phyloP scores from a whole-genome alignment of 2,329 filamentous ascomycete species.

The Paraphoma chrysanthemicola region DNA sequence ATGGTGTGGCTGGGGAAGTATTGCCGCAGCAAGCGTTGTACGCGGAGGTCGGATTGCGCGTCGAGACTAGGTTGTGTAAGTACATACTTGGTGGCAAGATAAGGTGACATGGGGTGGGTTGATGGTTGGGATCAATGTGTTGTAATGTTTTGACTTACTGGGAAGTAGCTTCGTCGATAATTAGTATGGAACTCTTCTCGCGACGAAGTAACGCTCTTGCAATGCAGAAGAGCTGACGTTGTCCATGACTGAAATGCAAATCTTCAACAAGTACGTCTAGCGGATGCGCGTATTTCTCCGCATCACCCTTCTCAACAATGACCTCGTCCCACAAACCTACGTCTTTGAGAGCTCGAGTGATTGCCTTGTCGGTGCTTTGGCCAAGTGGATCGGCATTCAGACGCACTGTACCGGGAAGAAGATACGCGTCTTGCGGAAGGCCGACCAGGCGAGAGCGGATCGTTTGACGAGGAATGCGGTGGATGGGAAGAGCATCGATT shows the following conservation, averaged over 20 bases:
- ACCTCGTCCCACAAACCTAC: slow-evolving; percentile 53
- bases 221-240: slow-evolving; percentile 70
- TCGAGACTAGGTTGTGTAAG: slow-evolving; percentile 57
- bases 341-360: slow-evolving; percentile 54
- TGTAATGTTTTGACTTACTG: slow-evolving; percentile 24
- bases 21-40: slow-evolving; percentile 63
- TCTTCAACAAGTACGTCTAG: slow-evolving; percentile 41
- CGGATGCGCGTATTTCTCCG: slow-evolving; percentile 39
- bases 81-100: neutral
- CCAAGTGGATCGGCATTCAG: slow-evolving; percentile 57
- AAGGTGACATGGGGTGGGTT: neutral
- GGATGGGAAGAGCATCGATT: slow-evolving; percentile 58
- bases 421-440: slow-evolving; percentile 61
- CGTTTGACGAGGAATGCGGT: slow-evolving; percentile 50
- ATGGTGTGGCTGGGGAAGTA: slow-evolving; percentile 65
- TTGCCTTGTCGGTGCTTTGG: slow-evolving; percentile 47
- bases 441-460: slow-evolving; percentile 57
- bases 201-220: slow-evolving; percentile 62
- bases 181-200: slow-evolving; percentile 33
- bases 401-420: slow-evolving; percentile 57
- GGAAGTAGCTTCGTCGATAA: slow-evolving; percentile 45
- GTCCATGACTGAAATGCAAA: slow-evolving; percentile 54
- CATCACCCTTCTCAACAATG: slow-evolving; percentile 43
- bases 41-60: slow-evolving; percentile 62
- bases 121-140: neutral